Evolutionary conservation across 2,329 filamentous ascomycete genomes (phyloP), one percentile per base, ranked within the genome.

Genomic region (Orbilia javanica): DNA sequence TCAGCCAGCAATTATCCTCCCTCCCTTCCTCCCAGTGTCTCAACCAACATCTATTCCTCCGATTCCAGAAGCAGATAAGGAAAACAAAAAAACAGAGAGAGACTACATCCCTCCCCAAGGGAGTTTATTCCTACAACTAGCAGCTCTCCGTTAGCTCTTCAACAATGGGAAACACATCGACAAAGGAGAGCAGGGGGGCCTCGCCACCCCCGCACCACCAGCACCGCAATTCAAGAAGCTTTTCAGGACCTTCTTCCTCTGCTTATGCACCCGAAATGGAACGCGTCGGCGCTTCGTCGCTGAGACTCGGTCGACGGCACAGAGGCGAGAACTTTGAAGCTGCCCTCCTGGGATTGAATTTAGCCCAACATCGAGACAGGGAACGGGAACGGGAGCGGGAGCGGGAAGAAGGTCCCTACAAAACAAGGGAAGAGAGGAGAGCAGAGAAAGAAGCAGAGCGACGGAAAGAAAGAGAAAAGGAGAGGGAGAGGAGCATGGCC

Each of bases 381-480:
- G 80, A 81, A 27, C 71, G 80, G 34, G 81, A 82, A 46, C 79
- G 79, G 20, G 70, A 76, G 53, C 53, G 46, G 34, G 71, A 71
- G 53, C 53, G 46, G 34, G 71, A 71, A 13, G 72, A 80, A 48
- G 70, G 65, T 2, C 63, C 73, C 4, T 70, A 78, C 55, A 75
- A 76, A 46, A 64, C 77, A 15, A 65, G 64, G 8, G 83, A 83
- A 73, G 63, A 89, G 79, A 91, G 93, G 73, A 89, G 93, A 74
- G 95, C 98, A 85, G 97, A 94, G 6, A 94, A 91, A 83, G 93
- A 95, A 81, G 96, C 98, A 85, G 95, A 97, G 84, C 92, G 90
- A 82, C 95, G 98, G 84, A 90, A 93, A 53, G 86, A 88, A 15
- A 88, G 96, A 73, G 85, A 91, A 50, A 93, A 93, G 83, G 96